Evolutionary conservation across 805 yeast genomes (phyloP).

Genomic region (Saccharomycopsis selenospora): DNA sequence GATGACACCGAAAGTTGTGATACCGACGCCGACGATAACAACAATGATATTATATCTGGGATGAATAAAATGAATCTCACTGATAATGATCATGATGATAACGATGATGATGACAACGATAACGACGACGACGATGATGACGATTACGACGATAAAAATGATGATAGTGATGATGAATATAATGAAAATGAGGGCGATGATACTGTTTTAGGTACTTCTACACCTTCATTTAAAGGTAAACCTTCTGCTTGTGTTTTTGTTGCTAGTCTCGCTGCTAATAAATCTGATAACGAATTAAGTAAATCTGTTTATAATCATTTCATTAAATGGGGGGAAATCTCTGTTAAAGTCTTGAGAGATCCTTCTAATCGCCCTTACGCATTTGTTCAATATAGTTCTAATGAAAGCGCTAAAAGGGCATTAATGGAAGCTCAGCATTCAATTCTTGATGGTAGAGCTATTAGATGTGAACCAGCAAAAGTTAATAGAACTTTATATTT

Average conservation of each 20-base stretch:
- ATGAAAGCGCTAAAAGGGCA: conserved; percentile 62
- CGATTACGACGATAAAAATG: conserved; percentile 18
- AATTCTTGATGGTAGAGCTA: conserved; percentile 59
- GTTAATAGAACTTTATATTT: conserved; percentile 81
- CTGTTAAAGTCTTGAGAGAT: conserved; percentile 80
- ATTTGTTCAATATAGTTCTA: conserved; percentile 76
- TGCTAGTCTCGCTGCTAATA: conserved; percentile 66
- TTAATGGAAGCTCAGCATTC: conserved; percentile 63
- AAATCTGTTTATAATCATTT: conserved; percentile 64
- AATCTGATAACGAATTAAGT: conserved; percentile 65
- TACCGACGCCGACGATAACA: too few species aligned
- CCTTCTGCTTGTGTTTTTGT: conserved; percentile 89
- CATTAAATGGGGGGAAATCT: conserved; percentile 59
- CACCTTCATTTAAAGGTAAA: conserved; percentile 38
- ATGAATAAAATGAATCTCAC: too few species aligned
- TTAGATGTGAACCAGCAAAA: conserved; percentile 86
- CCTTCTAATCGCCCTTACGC: conserved; percentile 83
- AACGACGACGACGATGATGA: conserved; percentile 22
- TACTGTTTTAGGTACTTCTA: conserved; percentile 1
- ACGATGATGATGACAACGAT: too few species aligned
- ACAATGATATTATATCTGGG: too few species aligned
- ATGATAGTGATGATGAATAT: conserved; percentile 20
- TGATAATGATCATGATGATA: too few species aligned
- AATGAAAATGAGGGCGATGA: conserved; percentile 25
- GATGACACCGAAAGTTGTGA: too few species aligned